Evolutionary conservation across 108 stramenopile species (phyloP).

Genomic region (Discostella stelligeroides): DNA sequence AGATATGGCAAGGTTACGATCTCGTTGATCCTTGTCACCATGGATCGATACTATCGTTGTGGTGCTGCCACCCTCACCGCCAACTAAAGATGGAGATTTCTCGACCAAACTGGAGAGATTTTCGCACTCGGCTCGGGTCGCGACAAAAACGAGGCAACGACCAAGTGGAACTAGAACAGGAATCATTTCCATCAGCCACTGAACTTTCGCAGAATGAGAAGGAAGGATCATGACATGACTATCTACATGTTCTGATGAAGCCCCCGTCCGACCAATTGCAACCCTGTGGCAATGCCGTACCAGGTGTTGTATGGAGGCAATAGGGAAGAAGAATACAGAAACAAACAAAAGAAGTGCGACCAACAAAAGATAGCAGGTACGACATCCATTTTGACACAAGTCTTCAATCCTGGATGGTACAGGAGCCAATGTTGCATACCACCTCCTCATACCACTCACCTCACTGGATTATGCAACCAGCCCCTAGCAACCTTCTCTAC

Average conservation of each 20-base stretch:
- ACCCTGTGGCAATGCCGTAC: slow-evolving; percentile 40
- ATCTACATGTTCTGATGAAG: slow-evolving; percentile 69
- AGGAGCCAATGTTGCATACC: too few species aligned
- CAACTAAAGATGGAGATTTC: too few species aligned
- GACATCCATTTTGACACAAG: too few species aligned
- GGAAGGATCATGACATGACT: slow-evolving; percentile 85
- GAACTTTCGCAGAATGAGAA: slow-evolving; percentile 52
- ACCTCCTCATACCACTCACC: slow-evolving; percentile 59
- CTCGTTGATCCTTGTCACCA: slow-evolving; percentile 94
- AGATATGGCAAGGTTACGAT: slow-evolving; percentile 90
- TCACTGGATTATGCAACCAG: slow-evolving; percentile 66
- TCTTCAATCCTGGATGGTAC: too few species aligned
- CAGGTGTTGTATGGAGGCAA: background rate
- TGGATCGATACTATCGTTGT: slow-evolving; percentile 86
- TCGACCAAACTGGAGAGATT: slow-evolving; percentile 49
- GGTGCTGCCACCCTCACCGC: background rate
- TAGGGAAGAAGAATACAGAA: slow-evolving; percentile 14
- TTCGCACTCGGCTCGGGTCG: slow-evolving; percentile 76
- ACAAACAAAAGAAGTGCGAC: slow-evolving; percentile 37
- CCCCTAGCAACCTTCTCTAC: slow-evolving; percentile 63
- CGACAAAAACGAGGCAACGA: slow-evolving; percentile 80
- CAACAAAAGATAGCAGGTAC: slow-evolving; percentile 18
- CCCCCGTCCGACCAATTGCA: slow-evolving; percentile 75
- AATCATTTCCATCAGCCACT: slow-evolving; percentile 74
- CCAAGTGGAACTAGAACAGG: slow-evolving; percentile 65